Evolutionary conservation across 768 basidiomycete genomes (phyloP), one percentile per base, ranked within the genome.

Genomic region (Boletus rubroflammeus): DNA sequence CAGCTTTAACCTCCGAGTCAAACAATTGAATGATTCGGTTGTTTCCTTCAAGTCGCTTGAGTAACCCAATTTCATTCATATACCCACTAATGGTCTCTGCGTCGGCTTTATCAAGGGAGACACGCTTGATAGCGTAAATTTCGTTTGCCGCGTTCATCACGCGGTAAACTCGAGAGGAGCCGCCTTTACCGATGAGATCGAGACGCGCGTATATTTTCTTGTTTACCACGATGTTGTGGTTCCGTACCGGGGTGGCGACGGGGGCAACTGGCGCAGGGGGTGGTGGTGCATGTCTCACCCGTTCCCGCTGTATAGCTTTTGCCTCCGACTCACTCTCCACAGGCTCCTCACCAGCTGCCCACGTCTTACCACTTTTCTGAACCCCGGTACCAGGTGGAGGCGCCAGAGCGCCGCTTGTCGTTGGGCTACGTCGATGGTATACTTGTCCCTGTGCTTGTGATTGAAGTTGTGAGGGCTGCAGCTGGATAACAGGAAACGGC

Each of bases 41-140:
- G 68, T 98, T 96, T 29, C 96, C 97, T 34, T 86, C 85, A n/a
- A 99, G 77, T n/a, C 94, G 84, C 66, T 93, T 92, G 35, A 99
- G 78, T 46, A 99, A 75, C 11, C 86, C 84, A 55, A 98, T 98
- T 76, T 99, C 96, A 68, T 98, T 98, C 82, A 93, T 89, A 72
- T 96, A 99, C 14, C 92, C 88, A 55, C 79, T 83, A 75, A 96
- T 87, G 19, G 93, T 91, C 58, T 97, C 94, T 3, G 83, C 70
- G 60, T 98, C 96, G 6, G 88, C 88, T 66, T 87, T 86, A 69
- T 96, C 93, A 21, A 98, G 77, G 15, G 89, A 83, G 35, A 98
- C 95, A 51, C 89, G 85, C 70, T 99, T 99, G 67, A 99, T 81
- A 10, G 96, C 96, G 63, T 82, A 93, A 34, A 98, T 77, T 64